These are phyloP conservation scores for Panicum virgatum DNA, from an alignment of 202 grass and related monocot species.

Conservation along the genomic window DNA sequence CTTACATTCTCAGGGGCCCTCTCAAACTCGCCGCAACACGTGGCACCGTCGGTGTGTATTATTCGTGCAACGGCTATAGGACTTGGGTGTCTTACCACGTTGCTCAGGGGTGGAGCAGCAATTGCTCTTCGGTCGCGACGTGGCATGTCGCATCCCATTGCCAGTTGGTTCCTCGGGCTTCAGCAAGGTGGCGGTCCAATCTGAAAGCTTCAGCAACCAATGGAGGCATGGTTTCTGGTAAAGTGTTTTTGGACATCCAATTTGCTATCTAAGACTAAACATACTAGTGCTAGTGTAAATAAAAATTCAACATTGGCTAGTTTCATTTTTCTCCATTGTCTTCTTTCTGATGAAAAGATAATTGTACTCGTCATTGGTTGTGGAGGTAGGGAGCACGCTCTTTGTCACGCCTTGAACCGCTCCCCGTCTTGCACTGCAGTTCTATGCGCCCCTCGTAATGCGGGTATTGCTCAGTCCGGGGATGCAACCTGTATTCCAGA, in stretches of 20 bases:
- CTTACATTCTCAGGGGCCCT: constrained; percentile 32
- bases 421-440: constrained; percentile 68
- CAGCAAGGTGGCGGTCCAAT: constrained; percentile 12
- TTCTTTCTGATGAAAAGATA: constrained; percentile 52
- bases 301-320: neutral
- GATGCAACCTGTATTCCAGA: constrained; percentile 65
- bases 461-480: constrained; percentile 68
- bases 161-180: neutral
- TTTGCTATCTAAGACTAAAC: too few species aligned
- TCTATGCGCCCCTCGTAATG: constrained; percentile 83
- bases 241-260: too few species aligned
- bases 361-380: constrained; percentile 72
- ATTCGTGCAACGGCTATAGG: neutral
- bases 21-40: constrained; percentile 29
- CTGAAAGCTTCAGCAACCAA: constrained; percentile 17
- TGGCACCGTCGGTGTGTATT: neutral
- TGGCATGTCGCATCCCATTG: neutral
- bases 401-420: constrained; percentile 72
- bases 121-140: neutral
- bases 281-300: constrained; percentile 4
- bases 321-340: neutral
- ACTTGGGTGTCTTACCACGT: neutral
- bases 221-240: constrained; percentile 1
- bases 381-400: constrained; percentile 78
- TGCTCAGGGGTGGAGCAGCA: constrained; percentile 24